Conservation (phyloP, 345 rosid species). For the Pistacia vera region DNA sequence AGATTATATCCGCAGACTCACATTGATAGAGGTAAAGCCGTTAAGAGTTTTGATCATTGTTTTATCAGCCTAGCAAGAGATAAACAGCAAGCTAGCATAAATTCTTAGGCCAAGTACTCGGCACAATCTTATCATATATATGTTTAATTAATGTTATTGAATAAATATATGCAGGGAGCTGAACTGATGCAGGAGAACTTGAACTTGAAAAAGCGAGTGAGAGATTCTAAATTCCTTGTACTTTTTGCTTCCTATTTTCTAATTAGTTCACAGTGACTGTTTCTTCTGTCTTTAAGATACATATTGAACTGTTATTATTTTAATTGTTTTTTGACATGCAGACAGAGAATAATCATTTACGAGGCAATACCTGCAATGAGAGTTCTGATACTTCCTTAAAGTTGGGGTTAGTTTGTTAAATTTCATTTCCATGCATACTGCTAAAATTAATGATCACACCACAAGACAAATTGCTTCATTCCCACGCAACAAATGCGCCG, state of each 20-base stretch:
- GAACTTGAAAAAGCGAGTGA: constrained; percentile 31
- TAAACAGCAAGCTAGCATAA: too few relatives aligned
- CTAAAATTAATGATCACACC: too few relatives aligned
- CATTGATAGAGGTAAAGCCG: too few relatives aligned
- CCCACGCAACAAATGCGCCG: too few relatives aligned
- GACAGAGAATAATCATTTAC: constrained; percentile 13
- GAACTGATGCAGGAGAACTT: constrained; percentile 33
- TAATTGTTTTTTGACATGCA: constrained; percentile 2
- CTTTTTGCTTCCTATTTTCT: not conserved
- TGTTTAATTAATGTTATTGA: not conserved
- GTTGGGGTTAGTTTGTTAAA: constrained; percentile 31
- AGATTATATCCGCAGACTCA: too few relatives aligned
- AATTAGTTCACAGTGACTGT: not conserved
- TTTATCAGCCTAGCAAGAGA: too few relatives aligned
- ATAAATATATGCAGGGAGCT: constrained; percentile 29
- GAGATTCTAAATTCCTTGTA: not conserved
- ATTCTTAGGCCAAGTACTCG: too few relatives aligned
- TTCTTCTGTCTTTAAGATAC: not conserved
- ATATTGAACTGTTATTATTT: not conserved
- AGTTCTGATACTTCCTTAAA: constrained; percentile 26
- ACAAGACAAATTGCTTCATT: too few relatives aligned
- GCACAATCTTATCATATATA: too few relatives aligned
- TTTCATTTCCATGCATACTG: not conserved
- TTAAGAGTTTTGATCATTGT: too few relatives aligned
- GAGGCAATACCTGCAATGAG: constrained; percentile 22